Evolutionary conservation across 495 filamentous ascomycete genomes (phyloP).

Genomic region (Bacidia rubella): DNA sequence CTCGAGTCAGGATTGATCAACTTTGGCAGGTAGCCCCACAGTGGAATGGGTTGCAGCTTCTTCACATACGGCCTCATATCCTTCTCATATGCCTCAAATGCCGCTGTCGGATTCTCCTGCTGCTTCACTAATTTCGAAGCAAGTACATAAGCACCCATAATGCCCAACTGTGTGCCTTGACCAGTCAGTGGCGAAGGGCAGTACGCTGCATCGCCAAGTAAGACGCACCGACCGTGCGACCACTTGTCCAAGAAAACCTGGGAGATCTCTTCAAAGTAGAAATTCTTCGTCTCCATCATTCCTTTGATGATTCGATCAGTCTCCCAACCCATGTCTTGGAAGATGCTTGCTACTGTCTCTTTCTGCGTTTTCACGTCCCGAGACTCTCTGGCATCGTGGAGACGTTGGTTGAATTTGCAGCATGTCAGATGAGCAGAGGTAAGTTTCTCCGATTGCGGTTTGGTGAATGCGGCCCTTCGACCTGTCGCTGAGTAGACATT

Average conservation of each 20-base stretch:
- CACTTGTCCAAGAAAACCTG: conserved; percentile 16
- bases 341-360: conserved; percentile 9
- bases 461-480: not conserved
- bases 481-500: not conserved
- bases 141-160: conserved; percentile 17
- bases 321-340: conserved; percentile 15
- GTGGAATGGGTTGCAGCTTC: conserved; percentile 11
- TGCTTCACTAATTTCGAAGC: conserved; percentile 9
- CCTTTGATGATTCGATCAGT: conserved; percentile 12
- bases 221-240: conserved; percentile 13
- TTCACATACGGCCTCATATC: conserved; percentile 14
- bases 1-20: not conserved
- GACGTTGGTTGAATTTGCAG: conserved; percentile 1
- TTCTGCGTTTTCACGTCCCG: conserved; percentile 13
- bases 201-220: conserved; percentile 16
- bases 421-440: conserved; percentile 14
- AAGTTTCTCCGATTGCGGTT: conserved; percentile 1
- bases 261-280: conserved; percentile 16
- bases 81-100: conserved; percentile 15
- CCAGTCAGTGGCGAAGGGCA: conserved; percentile 15
- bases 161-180: conserved; percentile 15
- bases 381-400: conserved; percentile 12
- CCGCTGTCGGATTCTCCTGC: conserved; percentile 2
- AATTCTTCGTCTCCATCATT: conserved; percentile 14
- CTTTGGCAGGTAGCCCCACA: not conserved